phyloP scores from a whole-genome alignment of 148 eudicot genomes.

The Bassia scoparia region DNA sequence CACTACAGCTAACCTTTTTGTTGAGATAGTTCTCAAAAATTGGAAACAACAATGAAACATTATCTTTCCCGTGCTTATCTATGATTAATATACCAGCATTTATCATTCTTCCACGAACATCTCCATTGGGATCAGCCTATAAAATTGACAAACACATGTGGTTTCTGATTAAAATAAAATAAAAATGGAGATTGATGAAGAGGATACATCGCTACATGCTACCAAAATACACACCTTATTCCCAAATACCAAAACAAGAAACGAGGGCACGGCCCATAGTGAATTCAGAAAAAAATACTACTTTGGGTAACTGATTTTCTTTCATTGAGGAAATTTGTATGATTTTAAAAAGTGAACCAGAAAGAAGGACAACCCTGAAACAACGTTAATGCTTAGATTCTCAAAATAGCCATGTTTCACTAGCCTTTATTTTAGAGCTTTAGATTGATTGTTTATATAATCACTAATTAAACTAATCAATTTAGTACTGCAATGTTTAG shows the following conservation, averaged over 20 bases:
- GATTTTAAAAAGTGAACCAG: too few species aligned
- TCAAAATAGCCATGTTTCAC: too few species aligned
- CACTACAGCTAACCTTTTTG: constrained; percentile 57
- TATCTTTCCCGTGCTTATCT: constrained; percentile 91
- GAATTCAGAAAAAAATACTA: not conserved
- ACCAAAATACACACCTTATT: too few species aligned
- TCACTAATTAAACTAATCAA: not conserved
- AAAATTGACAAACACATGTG: constrained; percentile 24
- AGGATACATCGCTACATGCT: too few species aligned
- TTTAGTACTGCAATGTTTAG: not conserved
- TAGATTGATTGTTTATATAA: too few species aligned
- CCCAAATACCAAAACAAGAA: not conserved
- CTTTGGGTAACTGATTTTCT: not conserved
- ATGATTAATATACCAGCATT: constrained; percentile 93
- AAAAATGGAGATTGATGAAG: not conserved
- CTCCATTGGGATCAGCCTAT: constrained; percentile 90
- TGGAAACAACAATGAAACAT: constrained; percentile 83
- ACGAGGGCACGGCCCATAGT: not conserved
- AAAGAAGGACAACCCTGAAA: too few species aligned
- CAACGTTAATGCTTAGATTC: too few species aligned
- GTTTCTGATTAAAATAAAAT: not conserved
- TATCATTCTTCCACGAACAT: constrained; percentile 98
- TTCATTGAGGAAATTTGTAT: too few species aligned
- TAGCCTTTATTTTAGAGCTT: too few species aligned
- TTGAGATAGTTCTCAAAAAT: constrained; percentile 95